These are phyloP conservation scores for Aureobasidium sp. DNA, from an alignment of 2,329 filamentous ascomycete species.

Conservation along the genomic window DNA sequence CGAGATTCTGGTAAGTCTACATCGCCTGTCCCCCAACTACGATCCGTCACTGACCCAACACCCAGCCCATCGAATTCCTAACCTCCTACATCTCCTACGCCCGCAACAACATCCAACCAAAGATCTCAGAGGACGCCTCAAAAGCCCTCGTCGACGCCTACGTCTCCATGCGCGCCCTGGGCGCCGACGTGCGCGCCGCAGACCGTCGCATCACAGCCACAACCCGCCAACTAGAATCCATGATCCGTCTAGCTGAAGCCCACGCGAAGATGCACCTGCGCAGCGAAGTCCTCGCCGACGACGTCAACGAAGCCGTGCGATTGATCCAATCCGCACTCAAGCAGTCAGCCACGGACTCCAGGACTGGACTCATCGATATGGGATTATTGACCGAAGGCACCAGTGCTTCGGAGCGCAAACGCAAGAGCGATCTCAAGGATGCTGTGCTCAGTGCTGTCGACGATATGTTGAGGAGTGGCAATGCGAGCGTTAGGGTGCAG, in stretches of 20 bases:
- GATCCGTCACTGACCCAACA: constrained; percentile 9
- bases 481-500: constrained; percentile 64
- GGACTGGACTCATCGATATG: constrained; percentile 95
- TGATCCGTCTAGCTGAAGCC: constrained; percentile 94
- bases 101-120: constrained; percentile 75
- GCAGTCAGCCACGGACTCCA: constrained; percentile 88
- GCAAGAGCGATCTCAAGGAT: constrained; percentile 76
- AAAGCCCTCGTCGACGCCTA: constrained; percentile 79
- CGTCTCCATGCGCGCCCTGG: constrained; percentile 89
- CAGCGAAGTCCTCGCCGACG: constrained; percentile 64
- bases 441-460: constrained; percentile 70
- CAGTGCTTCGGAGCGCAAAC: constrained; percentile 74
- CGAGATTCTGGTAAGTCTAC: constrained; percentile 68
- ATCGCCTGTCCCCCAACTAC: background rate
- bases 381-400: constrained; percentile 90
- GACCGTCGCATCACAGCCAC: constrained; percentile 98
- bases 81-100: constrained; percentile 97
- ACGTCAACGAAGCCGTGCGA: constrained; percentile 85
- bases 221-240: constrained; percentile 91
- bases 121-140: constrained; percentile 72
- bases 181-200: constrained; percentile 61
- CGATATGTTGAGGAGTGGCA: constrained; percentile 60
- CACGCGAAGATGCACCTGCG: constrained; percentile 97
- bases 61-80: constrained; percentile 82
- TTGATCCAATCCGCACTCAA: constrained; percentile 92